phyloP scores from a whole-genome alignment of 2,329 filamentous ascomycete genomes.

The Escovopsis sp. region DNA sequence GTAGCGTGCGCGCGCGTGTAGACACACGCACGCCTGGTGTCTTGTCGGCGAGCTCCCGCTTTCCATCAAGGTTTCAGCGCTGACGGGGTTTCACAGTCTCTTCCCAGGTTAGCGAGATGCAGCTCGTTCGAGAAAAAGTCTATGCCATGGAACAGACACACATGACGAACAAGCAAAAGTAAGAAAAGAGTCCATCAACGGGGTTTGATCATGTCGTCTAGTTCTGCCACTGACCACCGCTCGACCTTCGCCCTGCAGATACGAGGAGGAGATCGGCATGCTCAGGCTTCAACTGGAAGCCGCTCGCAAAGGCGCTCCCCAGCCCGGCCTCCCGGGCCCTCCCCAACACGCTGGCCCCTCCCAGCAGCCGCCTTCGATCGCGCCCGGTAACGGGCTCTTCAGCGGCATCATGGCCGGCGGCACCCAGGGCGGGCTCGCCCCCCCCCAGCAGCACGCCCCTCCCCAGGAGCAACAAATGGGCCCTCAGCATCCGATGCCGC shows the following conservation, averaged over 20 bases:
- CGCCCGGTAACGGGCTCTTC: constrained; percentile 84
- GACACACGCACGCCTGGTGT: no score
- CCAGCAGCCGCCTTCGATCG: constrained; percentile 76
- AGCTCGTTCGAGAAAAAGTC: constrained; percentile 84
- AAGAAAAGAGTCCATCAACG: constrained; percentile 22
- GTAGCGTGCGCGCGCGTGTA: no score
- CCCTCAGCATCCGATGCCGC: constrained; percentile 41
- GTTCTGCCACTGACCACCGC: constrained; percentile 3
- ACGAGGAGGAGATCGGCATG: constrained; percentile 78
- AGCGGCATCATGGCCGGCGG: constrained; percentile 89
- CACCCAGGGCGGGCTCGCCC: constrained; percentile 68
- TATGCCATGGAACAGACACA: constrained; percentile 86
- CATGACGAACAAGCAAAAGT: constrained; percentile 83
- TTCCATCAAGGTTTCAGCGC: constrained; percentile 3
- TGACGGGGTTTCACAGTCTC: constrained; percentile 46
- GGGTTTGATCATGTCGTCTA: neutral
- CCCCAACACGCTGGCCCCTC: constrained; percentile 64
- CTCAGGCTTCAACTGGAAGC: constrained; percentile 77
- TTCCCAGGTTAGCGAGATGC: constrained; percentile 85
- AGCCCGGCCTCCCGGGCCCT: constrained; percentile 47
- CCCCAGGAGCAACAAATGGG: constrained; percentile 46
- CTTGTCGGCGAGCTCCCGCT: no score
- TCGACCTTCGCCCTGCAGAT: constrained; percentile 37
- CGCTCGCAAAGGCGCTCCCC: constrained; percentile 47
- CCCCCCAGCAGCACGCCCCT: constrained; percentile 60